These are phyloP conservation scores for sorghum (Sorghum bicolor) DNA, from an alignment of 176 grass and related monocot species.

Conservation along the genomic window DNA sequence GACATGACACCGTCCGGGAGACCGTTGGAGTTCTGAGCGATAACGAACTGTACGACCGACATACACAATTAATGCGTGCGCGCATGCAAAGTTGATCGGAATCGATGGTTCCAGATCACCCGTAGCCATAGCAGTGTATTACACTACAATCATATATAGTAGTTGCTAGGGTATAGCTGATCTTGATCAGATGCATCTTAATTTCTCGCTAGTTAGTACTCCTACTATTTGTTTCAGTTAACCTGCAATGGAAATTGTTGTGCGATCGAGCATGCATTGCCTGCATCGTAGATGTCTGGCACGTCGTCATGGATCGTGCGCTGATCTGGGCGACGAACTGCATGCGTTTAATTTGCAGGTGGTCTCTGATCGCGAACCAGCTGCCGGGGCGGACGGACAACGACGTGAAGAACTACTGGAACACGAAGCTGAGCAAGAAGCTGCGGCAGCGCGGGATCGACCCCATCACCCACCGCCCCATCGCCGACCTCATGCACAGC, in stretches of 20 bases:
- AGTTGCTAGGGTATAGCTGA: neutral
- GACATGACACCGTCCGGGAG: neutral
- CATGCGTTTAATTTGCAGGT: slow-evolving; percentile 48
- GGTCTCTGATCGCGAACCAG: slow-evolving; percentile 92
- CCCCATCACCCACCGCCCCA: slow-evolving; percentile 91
- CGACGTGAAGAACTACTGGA: slow-evolving; percentile 99
- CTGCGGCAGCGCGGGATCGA: slow-evolving; percentile 86
- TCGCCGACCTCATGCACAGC: slow-evolving; percentile 76
- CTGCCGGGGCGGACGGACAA: slow-evolving; percentile 94
- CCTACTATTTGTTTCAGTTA: neutral
- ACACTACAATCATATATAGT: neutral
- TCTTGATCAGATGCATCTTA: neutral
- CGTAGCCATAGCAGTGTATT: neutral
- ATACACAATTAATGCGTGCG: neutral
- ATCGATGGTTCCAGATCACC: neutral
- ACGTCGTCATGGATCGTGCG: neutral
- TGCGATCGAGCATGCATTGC: neutral
- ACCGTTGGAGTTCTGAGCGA: neutral
- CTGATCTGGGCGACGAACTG: neutral
- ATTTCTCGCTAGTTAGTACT: neutral
- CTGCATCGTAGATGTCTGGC: neutral
- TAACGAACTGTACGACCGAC: slow-evolving; percentile 14
- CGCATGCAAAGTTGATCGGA: neutral
- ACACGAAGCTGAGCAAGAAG: slow-evolving; percentile 98
- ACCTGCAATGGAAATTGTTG: neutral